phyloP scores from a whole-genome alignment of 495 filamentous ascomycete genomes.

The Penicillium canescens region DNA sequence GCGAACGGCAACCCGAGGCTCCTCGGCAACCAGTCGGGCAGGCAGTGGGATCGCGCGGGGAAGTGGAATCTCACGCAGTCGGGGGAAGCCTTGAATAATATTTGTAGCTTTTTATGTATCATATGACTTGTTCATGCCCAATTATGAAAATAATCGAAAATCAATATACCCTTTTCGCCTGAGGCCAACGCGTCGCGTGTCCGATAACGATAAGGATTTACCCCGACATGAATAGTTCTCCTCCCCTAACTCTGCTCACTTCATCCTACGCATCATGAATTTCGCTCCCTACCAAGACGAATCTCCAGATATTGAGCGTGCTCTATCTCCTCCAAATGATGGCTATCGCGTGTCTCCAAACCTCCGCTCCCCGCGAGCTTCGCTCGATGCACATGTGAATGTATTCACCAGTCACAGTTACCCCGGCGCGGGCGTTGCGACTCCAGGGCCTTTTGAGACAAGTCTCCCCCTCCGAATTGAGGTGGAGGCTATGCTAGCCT shows the following conservation, averaged over 20 bases:
- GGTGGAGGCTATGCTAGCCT: slow-evolving; percentile 89
- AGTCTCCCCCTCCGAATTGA: slow-evolving; percentile 81
- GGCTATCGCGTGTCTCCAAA: slow-evolving; percentile 48
- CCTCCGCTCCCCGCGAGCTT: slow-evolving; percentile 38
- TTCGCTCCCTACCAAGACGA: slow-evolving; percentile 96
- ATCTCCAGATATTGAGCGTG: slow-evolving; percentile 73
- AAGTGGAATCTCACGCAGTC: slow-evolving; percentile 41
- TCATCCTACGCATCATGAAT: slow-evolving; percentile 60
- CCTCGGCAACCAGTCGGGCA: slow-evolving; percentile 42
- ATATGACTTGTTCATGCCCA: slow-evolving; percentile 1
- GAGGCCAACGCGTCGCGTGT: slow-evolving; percentile 18
- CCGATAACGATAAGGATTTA: slow-evolving; percentile 29
- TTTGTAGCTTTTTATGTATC: slow-evolving; percentile 11
- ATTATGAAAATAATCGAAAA: not conserved
- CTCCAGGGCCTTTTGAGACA: slow-evolving; percentile 73
- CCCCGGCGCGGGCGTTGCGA: slow-evolving; percentile 55
- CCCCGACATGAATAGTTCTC: slow-evolving; percentile 6
- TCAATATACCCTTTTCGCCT: slow-evolving; percentile 22
- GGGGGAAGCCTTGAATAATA: slow-evolving; percentile 29
- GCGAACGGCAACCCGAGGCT: slow-evolving; percentile 31
- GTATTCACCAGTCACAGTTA: slow-evolving; percentile 42
- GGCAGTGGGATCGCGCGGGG: slow-evolving; percentile 54
- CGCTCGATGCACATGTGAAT: slow-evolving; percentile 21
- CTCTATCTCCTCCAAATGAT: slow-evolving; percentile 65
- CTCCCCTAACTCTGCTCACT: slow-evolving; percentile 1